A percentile compares a stretch with the other conserved stretches of the same genome.
Evolutionary conservation across 805 yeast species (phyloP).

Genomic region (Metschnikowia proteae): DNA sequence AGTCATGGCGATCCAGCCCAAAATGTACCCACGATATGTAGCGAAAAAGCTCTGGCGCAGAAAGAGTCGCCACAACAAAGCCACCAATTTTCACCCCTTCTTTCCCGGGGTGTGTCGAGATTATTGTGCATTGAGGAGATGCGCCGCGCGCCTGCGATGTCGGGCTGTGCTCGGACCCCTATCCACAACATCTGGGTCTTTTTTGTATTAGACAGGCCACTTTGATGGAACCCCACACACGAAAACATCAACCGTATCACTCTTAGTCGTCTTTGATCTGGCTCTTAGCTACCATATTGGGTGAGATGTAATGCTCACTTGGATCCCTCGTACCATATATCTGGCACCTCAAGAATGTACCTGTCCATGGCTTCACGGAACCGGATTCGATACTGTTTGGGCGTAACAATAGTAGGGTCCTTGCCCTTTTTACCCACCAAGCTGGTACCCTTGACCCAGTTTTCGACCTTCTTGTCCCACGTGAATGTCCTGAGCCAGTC

Average conservation of each 20-base stretch:
- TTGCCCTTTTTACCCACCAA: slow-evolving; percentile 79
- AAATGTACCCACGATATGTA: no score
- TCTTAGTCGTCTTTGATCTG: no score
- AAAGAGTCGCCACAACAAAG: not conserved
- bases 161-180: not conserved
- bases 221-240: no score
- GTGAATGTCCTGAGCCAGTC: slow-evolving; percentile 94
- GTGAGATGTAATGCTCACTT: not conserved
- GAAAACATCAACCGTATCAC: no score
- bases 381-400: slow-evolving; percentile 89
- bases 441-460: slow-evolving; percentile 97
- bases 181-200: not conserved
- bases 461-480: slow-evolving; percentile 97
- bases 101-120: no score
- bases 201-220: not conserved
- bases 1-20: not conserved
- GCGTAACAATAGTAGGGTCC: slow-evolving; percentile 96
- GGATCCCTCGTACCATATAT: slow-evolving; percentile 46
- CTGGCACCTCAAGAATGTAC: slow-evolving; percentile 92
- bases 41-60: not conserved
- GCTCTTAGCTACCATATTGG: no score
- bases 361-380: slow-evolving; percentile 98
- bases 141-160: not conserved
- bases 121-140: no score
- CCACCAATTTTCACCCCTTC: no score